Base-by-base conservation (phyloP, 352 stramenopile species). In the Aphanomyces cochlioides region DNA sequence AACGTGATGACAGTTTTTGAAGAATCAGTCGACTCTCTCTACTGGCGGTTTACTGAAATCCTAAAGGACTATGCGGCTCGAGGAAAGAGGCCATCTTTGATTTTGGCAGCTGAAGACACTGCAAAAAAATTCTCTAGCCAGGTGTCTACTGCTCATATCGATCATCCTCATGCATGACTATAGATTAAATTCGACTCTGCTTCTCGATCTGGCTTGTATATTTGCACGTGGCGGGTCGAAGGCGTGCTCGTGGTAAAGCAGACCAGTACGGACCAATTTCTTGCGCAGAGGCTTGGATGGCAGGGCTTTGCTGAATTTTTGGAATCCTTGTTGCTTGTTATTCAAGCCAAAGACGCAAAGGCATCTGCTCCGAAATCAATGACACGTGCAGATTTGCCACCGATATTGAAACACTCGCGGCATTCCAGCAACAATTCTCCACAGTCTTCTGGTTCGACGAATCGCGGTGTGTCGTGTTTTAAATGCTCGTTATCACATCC, bases 271-370 rank as follows among this genome's bases (percentile, higher is more conserved):
- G 28, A 28, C 28, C 28, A 28, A 28, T 28, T 28, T 28, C 28
- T 28, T 28, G 28, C 28, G 28, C 28, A 28, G 28, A 28, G 28
- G 28, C 28, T 28, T 37, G 54, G 54, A 28, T 61, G 54, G 15
- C n/a, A 61, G 10, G 43, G 54, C 54, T 61, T 61, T 61, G 34
- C 28, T 12, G 28, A 37, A 7, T 61, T 61, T 61, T 61, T 61
- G 54, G 54, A 61, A 37, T 37, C 54, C 6, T 40, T 61, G 54
- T 12, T 61, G 34, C 1, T 5, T 13, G 5, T 43, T 7, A 5
- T 61, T 37, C 50, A 36, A 12, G 21, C 7, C 8, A 58, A 58
- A 19, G 7, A 58, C 1, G 15, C 50, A 19, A 19, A 17, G 50
- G 21, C 50, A 12, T 36, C 50, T 8, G 15, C 50, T 12, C 17